phyloP scores from a whole-genome alignment of 768 basidiomycete species.

The Lactarius quietus region DNA sequence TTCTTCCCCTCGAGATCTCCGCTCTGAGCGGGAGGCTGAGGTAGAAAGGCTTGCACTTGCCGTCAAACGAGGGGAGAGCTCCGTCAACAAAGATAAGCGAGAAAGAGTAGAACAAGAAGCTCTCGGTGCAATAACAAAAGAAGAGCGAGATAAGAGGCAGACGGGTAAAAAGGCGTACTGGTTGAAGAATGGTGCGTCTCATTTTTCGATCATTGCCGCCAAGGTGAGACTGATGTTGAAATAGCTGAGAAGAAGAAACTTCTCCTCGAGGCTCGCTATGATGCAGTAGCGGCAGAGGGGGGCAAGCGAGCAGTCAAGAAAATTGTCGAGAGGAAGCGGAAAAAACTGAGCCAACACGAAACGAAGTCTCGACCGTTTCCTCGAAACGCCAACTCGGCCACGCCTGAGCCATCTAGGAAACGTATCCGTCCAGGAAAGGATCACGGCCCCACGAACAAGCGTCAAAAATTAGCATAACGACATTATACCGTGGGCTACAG shows the following conservation, averaged over 20 bases:
- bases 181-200: conserved; percentile 70
- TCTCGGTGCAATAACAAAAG: conserved; percentile 43
- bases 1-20: conserved; percentile 58
- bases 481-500: background rate
- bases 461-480: conserved; percentile 24
- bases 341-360: conserved; percentile 84
- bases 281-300: conserved; percentile 70
- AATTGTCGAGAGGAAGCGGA: conserved; percentile 85
- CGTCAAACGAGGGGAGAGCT: conserved; percentile 71
- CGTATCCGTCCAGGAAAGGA: conserved; percentile 12
- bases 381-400: conserved; percentile 20
- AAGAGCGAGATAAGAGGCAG: conserved; percentile 61
- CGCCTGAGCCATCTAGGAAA: conserved; percentile 16
- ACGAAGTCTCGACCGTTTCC: conserved; percentile 77
- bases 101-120: conserved; percentile 72
- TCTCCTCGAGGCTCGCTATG: conserved; percentile 69
- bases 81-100: conserved; percentile 66
- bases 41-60: conserved; percentile 66
- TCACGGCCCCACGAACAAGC: conserved; percentile 24
- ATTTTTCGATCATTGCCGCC: conserved; percentile 5
- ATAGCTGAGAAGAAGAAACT: conserved; percentile 77
- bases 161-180: conserved; percentile 82
- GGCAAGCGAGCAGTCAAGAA: conserved; percentile 82
- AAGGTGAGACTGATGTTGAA: conserved; percentile 10
- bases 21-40: conserved; percentile 61